Evolutionary conservation across 148 eudicot genomes (phyloP).

Genomic region (Nepenthes gracilis): DNA sequence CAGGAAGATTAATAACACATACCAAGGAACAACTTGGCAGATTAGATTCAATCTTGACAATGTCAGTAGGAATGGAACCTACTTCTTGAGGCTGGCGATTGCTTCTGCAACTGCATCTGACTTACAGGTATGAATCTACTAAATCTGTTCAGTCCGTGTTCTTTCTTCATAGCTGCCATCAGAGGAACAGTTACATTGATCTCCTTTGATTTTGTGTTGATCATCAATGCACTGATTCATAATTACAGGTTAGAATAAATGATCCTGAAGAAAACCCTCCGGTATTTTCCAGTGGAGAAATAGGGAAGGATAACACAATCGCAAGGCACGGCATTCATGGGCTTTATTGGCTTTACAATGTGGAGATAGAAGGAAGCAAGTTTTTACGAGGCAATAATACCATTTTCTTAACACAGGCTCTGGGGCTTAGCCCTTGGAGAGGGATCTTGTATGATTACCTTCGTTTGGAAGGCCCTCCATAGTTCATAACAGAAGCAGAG

Average conservation of each 20-base stretch:
- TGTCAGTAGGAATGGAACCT: constrained; percentile 21
- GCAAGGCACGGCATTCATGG: constrained; percentile 73
- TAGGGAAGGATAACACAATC: constrained; percentile 47
- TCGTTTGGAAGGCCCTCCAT: constrained; percentile 41
- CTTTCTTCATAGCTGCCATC: neutral
- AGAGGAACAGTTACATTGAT: too few relatives aligned
- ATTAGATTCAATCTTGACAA: constrained; percentile 54
- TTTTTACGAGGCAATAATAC: constrained; percentile 35
- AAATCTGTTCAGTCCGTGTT: neutral
- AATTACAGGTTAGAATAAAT: constrained; percentile 41
- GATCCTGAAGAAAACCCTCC: constrained; percentile 21
- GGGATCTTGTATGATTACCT: constrained; percentile 57
- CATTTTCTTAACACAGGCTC: constrained; percentile 41
- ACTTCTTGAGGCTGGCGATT: constrained; percentile 62
- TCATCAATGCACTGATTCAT: neutral
- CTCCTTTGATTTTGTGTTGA: neutral
- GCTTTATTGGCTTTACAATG: constrained; percentile 45
- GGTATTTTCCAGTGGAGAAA: constrained; percentile 31
- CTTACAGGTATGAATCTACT: constrained; percentile 31
- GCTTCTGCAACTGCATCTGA: constrained; percentile 60
- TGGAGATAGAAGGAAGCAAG: constrained; percentile 26
- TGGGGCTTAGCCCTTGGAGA: constrained; percentile 30
- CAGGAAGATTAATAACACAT: constrained; percentile 49
- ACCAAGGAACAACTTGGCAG: constrained; percentile 71
- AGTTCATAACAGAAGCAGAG: too few relatives aligned